Evolutionary conservation across 768 basidiomycete genomes (phyloP), one percentile per base, ranked within the genome.

Genomic region (Leccinellum albellum): DNA sequence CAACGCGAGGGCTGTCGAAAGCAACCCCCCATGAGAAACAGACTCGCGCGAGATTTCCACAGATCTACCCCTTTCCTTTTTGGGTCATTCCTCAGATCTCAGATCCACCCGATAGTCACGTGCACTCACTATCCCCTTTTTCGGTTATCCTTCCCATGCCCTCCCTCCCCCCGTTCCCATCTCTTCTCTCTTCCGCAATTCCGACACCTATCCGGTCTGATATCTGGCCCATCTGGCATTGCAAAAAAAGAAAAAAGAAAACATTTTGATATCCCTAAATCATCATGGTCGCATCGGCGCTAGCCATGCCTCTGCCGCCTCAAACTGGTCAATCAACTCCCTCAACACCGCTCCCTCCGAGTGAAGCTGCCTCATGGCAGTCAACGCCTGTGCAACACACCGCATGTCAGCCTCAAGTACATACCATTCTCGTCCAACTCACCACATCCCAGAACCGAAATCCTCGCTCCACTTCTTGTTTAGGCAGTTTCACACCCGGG

Each of bases 391-490:
- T 23, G 28, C 56, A 32, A 1, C 50, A 1, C 40, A 56, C 57
- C 51, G 28, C 73, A 64, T 64, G 67, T 69, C 62, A 66, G 64
- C 70, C 65, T 62, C 66, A 51, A 60, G 50, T 42, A 24, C 46
- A 48, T 54, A 65, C 56, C 35, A 48, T 37, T 50, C 53, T 57
- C 51, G 59, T 48, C 45, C 35, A 42, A 84, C 94, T 76, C 69
- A 97, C 95, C 74, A 95, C 82, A 71, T 98, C 94, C 96, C 96
- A 99, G 80, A 98, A 99, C 67, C 96, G 80, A 80, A 99, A 98
- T 6, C 96, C 96, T 50, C 96, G 78, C 74, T 97, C 94, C 57
- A 99, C 89, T 79, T 98, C 96, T 59, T 77, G 76, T 74, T 87
- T 85, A 4, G 95, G 92, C 56, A 67, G 73, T 78, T 94, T 96